These are phyloP conservation scores for Scheffersomyces parashehatae DNA, from an alignment of 1,139 yeast genomes.

Conservation along the genomic window DNA sequence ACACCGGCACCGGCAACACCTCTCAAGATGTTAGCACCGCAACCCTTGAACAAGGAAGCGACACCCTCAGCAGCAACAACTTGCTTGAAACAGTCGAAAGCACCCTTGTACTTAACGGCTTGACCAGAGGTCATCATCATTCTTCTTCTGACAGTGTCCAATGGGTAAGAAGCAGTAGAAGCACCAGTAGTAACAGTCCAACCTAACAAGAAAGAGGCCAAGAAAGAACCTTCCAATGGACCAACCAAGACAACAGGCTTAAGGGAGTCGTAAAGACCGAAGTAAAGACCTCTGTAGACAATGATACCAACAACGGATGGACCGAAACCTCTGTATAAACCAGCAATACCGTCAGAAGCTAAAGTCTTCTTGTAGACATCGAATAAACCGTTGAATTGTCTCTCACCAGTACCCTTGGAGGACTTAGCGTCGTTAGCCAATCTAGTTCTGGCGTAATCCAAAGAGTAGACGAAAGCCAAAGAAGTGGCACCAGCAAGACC, in stretches of 20 bases:
- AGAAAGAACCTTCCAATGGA: constrained; percentile 56
- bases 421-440: constrained; percentile 58
- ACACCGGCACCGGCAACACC: constrained; percentile 62
- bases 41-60: constrained; percentile 53
- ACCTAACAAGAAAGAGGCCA: constrained; percentile 56
- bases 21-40: constrained; percentile 59
- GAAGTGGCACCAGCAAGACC: constrained; percentile 60
- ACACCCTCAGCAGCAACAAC: constrained; percentile 57
- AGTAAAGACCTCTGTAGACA: constrained; percentile 59
- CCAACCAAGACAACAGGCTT: constrained; percentile 57
- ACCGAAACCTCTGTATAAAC: constrained; percentile 61
- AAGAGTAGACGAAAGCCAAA: constrained; percentile 55
- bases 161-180: constrained; percentile 57
- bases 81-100: constrained; percentile 49
- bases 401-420: constrained; percentile 46
- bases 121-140: constrained; percentile 61
- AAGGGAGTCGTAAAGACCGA: constrained; percentile 56
- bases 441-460: constrained; percentile 58
- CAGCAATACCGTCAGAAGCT: constrained; percentile 57
- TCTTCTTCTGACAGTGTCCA: constrained; percentile 57
- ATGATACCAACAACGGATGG: constrained; percentile 54
- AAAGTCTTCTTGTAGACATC: constrained; percentile 56
- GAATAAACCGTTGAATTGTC: constrained; percentile 56
- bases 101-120: constrained; percentile 55
- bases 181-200: constrained; percentile 59